Evolutionary conservation across 441 rosid genomes (phyloP).

Genomic region (Populus tomentosa): DNA sequence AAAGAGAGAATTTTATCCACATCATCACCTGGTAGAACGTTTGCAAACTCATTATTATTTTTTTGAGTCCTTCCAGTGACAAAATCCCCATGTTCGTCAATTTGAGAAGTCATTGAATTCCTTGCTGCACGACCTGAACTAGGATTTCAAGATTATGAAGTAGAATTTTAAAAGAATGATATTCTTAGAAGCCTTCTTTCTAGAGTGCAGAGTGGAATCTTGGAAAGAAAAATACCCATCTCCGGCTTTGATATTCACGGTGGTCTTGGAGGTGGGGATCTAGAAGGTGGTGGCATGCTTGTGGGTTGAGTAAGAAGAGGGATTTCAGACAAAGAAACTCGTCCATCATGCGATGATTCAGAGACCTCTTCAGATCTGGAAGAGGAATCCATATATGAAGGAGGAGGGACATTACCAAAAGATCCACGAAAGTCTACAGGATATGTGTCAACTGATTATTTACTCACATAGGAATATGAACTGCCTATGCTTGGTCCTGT

Average conservation of each 20-base stretch:
- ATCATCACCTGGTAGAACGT: slow-evolving; percentile 49
- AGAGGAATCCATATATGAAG: slow-evolving; percentile 40
- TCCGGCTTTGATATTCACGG: slow-evolving; percentile 43
- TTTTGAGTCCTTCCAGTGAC: slow-evolving; percentile 42
- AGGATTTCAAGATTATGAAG: slow-evolving; percentile 39
- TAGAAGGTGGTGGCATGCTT: too few species aligned
- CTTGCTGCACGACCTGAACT: slow-evolving; percentile 34
- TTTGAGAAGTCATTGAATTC: slow-evolving; percentile 42
- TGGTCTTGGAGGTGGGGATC: too few species aligned
- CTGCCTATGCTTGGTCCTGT: slow-evolving; percentile 31
- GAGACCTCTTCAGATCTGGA: slow-evolving; percentile 40
- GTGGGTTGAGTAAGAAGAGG: slow-evolving; percentile 55
- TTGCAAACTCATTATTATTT: slow-evolving; percentile 39
- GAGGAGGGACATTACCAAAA: slow-evolving; percentile 37
- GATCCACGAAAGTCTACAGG: slow-evolving; percentile 29
- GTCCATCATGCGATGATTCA: slow-evolving; percentile 58
- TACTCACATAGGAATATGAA: slow-evolving; percentile 31
- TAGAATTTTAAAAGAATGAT: slow-evolving; percentile 43
- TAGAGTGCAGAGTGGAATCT: slow-evolving; percentile 17
- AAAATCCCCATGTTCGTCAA: slow-evolving; percentile 70
- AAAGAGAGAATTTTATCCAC: slow-evolving; percentile 28
- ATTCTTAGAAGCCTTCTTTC: slow-evolving; percentile 43
- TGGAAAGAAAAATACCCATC: slow-evolving; percentile 27
- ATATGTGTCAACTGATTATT: slow-evolving; percentile 36
- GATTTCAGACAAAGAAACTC: slow-evolving; percentile 92